These are phyloP conservation scores for Podaxis sp. DNA, from an alignment of 768 basidiomycete species.

Conservation along the genomic window DNA sequence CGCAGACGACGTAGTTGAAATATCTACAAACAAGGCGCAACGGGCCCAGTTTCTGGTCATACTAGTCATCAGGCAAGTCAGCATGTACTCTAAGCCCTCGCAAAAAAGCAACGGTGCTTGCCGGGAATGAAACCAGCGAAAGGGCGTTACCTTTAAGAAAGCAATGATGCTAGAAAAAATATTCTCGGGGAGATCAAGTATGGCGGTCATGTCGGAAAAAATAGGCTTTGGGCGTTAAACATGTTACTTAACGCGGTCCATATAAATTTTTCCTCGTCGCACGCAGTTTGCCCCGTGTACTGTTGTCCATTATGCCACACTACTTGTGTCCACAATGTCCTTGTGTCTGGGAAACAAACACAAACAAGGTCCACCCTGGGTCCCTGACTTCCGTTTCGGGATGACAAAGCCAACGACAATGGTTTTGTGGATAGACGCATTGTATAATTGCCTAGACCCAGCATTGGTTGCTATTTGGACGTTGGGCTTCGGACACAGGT, in stretches of 20 bases:
- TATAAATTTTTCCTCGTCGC: neutral
- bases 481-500: neutral
- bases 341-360: neutral
- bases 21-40: slow-evolving; percentile 2
- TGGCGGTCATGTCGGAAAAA: slow-evolving; percentile 4
- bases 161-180: neutral
- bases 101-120: neutral
- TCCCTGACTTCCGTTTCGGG: neutral
- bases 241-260: neutral
- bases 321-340: slow-evolving; percentile 11
- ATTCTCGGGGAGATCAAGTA: slow-evolving; percentile 7
- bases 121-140: neutral
- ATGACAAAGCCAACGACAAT: slow-evolving; percentile 3
- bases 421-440: neutral
- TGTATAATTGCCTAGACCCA: neutral
- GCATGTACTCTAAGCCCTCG: neutral
- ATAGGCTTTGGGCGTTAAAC: neutral
- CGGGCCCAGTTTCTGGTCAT: neutral
- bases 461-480: neutral
- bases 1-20: slow-evolving; percentile 1
- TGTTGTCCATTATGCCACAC: neutral
- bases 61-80: neutral
- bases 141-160: slow-evolving; percentile 2
- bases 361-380: slow-evolving; percentile 1
- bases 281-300: neutral